Evolutionary conservation across 2,329 filamentous ascomycete species (phyloP).

Genomic region (Fusarium gaditjirri): DNA sequence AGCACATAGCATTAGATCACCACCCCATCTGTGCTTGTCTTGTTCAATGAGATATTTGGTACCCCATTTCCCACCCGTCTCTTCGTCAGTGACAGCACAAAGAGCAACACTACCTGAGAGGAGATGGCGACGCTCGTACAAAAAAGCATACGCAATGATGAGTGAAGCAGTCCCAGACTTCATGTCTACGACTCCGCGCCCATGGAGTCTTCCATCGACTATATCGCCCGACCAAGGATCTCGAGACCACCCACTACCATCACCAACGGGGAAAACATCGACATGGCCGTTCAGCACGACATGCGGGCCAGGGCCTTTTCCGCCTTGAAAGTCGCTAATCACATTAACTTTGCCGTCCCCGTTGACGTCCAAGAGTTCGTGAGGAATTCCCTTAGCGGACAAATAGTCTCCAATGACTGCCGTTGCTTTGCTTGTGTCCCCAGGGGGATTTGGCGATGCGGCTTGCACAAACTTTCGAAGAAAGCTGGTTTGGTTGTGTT

Average conservation of each 20-base stretch:
- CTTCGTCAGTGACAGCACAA: not conserved
- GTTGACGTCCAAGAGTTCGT: not conserved
- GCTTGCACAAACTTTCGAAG: not conserved
- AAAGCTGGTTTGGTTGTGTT: not conserved
- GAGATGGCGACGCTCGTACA: not conserved
- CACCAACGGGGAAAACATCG: not conserved
- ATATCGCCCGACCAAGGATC: not conserved
- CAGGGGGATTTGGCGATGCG: not conserved
- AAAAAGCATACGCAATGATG: not conserved
- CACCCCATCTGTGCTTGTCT: not conserved
- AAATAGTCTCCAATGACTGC: not conserved
- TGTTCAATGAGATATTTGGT: not conserved
- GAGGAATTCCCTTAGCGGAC: not conserved
- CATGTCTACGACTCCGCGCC: constrained; percentile 1
- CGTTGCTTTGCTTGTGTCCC: not conserved
- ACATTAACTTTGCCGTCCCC: not conserved
- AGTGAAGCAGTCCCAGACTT: constrained; percentile 4
- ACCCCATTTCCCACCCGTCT: constrained; percentile 1
- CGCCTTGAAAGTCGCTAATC: not conserved
- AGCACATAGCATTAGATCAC: not conserved
- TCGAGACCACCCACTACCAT: not conserved
- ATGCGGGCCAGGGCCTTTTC: not conserved
- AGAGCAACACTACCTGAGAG: not conserved
- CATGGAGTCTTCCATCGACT: not conserved
- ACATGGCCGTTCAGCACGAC: constrained; percentile 2